Conservation (phyloP, 116 monocot species). For the Cymodocea nodosa region DNA sequence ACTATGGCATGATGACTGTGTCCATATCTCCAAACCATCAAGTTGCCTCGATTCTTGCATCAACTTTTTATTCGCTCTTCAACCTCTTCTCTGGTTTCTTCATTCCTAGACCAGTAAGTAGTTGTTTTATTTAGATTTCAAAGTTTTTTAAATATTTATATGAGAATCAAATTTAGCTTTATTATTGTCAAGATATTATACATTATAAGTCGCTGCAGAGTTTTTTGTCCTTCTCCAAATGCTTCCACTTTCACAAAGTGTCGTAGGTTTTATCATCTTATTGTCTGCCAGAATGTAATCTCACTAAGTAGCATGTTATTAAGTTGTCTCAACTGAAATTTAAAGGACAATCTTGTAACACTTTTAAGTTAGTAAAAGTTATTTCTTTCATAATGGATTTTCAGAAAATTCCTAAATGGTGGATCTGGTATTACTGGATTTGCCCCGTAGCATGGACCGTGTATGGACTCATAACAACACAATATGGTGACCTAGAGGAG, state of each 20-base stretch:
- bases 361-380: too few species aligned
- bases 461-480: conserved; percentile 48
- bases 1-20: conserved; percentile 51
- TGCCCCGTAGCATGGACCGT: conserved; percentile 73
- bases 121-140: neutral
- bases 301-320: too few species aligned
- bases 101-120: conserved; percentile 64
- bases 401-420: conserved; percentile 80
- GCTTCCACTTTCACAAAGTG: too few species aligned
- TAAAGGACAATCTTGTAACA: too few species aligned
- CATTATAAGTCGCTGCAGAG: too few species aligned
- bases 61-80: conserved; percentile 49
- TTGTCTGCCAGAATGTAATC: too few species aligned
- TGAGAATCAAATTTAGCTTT: too few species aligned
- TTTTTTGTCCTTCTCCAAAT: too few species aligned
- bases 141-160: too few species aligned
- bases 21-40: conserved; percentile 57
- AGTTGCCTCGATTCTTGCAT: conserved; percentile 34
- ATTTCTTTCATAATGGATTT: neutral
- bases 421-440: conserved; percentile 86
- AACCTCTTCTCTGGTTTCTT: conserved; percentile 88
- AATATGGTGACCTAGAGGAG: conserved; percentile 50
- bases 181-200: neutral
- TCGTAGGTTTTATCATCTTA: too few species aligned
- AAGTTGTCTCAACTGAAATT: too few species aligned